These are phyloP conservation scores for Aspergillus chevalieri DNA, from an alignment of 2,329 filamentous ascomycete genomes.

Conservation along the genomic window DNA sequence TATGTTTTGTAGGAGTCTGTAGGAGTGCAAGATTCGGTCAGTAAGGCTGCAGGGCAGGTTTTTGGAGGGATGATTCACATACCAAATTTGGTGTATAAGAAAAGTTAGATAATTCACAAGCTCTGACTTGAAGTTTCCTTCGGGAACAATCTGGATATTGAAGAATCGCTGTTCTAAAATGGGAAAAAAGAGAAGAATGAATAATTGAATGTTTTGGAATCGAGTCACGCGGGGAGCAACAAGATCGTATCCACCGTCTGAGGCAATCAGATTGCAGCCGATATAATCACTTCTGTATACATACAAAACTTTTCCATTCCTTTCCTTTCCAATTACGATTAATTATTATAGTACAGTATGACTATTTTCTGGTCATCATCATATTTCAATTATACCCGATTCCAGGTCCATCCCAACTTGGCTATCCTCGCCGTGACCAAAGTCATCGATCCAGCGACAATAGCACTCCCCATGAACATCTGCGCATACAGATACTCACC, in stretches of 20 bases:
- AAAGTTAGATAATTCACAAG: too few relatives aligned
- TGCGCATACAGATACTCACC: constrained; percentile 48
- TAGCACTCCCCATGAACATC: constrained; percentile 43
- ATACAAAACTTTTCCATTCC: background rate
- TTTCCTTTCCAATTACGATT: background rate
- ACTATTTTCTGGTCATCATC: background rate
- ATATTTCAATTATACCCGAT: constrained; percentile 23
- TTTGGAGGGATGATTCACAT: background rate
- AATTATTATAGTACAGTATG: background rate
- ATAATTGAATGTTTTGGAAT: background rate
- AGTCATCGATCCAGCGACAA: constrained; percentile 40
- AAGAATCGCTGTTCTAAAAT: background rate
- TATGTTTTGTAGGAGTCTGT: background rate
- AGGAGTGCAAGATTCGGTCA: constrained; percentile 1
- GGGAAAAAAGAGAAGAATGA: background rate
- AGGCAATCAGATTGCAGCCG: background rate
- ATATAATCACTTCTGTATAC: background rate
- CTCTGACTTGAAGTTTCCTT: too few relatives aligned
- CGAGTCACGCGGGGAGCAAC: constrained; percentile 3
- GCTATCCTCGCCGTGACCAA: constrained; percentile 37
- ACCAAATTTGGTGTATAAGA: background rate
- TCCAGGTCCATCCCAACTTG: constrained; percentile 31
- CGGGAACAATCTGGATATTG: too few relatives aligned
- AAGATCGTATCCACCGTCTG: background rate
- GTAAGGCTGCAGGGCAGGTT: background rate